Base-by-base conservation (phyloP, 2,329 filamentous ascomycete genomes). In the Tolypocladium tropicale region DNA sequence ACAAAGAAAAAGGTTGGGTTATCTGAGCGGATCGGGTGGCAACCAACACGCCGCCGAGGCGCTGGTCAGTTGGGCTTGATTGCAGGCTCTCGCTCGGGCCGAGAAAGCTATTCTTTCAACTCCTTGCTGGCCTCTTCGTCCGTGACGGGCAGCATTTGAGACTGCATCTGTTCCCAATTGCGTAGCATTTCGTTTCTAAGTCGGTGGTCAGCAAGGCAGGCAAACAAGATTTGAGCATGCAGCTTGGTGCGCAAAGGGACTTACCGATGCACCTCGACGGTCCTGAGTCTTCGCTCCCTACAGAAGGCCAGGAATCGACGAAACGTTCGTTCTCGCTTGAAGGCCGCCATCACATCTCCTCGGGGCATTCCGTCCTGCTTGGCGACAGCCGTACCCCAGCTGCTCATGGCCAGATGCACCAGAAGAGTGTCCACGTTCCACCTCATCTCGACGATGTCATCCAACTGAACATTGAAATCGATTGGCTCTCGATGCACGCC, bases 301-400 rank as follows among this genome's bases (percentile, higher is more conserved):
- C 76, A 70, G 56, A 82, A 79, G 23, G 64, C 62, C 51, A 83
- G 64, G 59, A 83, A 80, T 2, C 80, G 71, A 56, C 72, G 69
- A 69, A 81, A 78, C 6, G 80, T 82, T 23, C 77, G 71, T 60
- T 75, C 72, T 6, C 80, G 67, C 64, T 79, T 79, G 61, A 83
- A 83, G 55, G 72, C 67, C 7, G 75, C 77, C 59, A 83, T 69
- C 3, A 83, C 63, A 48, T 78, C 71, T 3, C 78, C 77, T 6
- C 76, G 67, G 11, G 67, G 66, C 48, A 70, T 63, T 12, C 70
- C 69, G 51, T 72, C 68, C 23, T 61, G 58, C 16, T 61, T 60
- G 39, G 63, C 58, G 18, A 67, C 60, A 4, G 55, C 61, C 14
- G 52, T 61, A 12, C 65, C 66, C 5, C 65, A 60, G 4, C 67